Evolutionary conservation across 805 yeast species (phyloP), one percentile per base, ranked within the genome.

Genomic region (Pichia scutulata): DNA sequence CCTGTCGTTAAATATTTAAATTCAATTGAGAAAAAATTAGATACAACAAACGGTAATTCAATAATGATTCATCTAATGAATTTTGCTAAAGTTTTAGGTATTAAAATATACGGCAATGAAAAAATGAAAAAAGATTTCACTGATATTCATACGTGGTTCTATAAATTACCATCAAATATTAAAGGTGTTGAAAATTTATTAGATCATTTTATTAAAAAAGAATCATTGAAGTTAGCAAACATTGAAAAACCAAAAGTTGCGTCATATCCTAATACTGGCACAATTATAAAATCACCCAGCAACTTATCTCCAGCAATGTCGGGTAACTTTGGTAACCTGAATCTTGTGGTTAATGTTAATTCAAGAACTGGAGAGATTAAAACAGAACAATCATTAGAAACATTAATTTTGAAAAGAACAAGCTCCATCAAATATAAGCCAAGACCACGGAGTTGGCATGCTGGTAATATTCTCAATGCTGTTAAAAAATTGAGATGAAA

Each of bases 361-460:
- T 33, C 37, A n/a, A 33, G 7, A 33, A 33, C 19, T 7, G 37
- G 37, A 7, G 19, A n/a, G 4, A 33, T 33, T 16, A 33, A 33
- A 33, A 33, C 37, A 7, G 37, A 33, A 16, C 37, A 33, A n/a
- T 16, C 19, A 7, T 3, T n/a, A 33, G 37, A 33, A 33, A n/a
- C 19, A 8, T 19, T 19, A 16, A 33, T 33, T n/a, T 4, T 50
- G 4, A 46, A 47, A 42, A 41, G 52, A 12, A 36, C 44, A 4
- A 21, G 33, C 16, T 41, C 52, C 7, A 13, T 19, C 6, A 50
- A 40, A 22, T 42, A 36, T 18, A 42, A 42, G 26, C 44, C 52
- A 19, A 50, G 52, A 46, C 52, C 52, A 42, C 28, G 39, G 7
- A 46, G 49, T 42, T 50, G 52, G 52, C 49, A 50, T 26, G 52